Conservation (phyloP, 768 basidiomycete genomes). For the Paxillus rubicundulus region DNA sequence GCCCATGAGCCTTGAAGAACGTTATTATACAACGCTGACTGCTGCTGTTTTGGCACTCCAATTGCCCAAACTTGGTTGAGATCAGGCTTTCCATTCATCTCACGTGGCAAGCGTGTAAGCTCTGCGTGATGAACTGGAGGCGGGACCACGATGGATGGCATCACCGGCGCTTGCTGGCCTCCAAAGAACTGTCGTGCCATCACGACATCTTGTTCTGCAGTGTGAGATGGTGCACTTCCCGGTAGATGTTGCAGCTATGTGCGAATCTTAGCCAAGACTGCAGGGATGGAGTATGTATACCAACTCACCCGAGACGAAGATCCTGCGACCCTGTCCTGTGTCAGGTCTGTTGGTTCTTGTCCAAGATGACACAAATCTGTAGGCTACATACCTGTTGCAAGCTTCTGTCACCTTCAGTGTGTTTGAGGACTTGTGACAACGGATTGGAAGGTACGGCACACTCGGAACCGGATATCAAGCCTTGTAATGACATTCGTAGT, state of each 20-base stretch:
- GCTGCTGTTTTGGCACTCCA: slow-evolving; percentile 45
- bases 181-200: slow-evolving; percentile 83
- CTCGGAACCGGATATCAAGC: slow-evolving; percentile 84
- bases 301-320: slow-evolving; percentile 64
- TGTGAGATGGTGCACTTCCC: slow-evolving; percentile 44
- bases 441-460: slow-evolving; percentile 85
- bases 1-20: slow-evolving; percentile 47
- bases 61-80: slow-evolving; percentile 53
- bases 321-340: slow-evolving; percentile 70
- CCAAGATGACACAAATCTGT: not conserved
- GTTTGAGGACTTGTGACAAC: slow-evolving; percentile 84
- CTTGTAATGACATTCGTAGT: slow-evolving; percentile 65
- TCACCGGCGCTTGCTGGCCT: slow-evolving; percentile 33
- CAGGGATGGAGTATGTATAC: not conserved
- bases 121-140: slow-evolving; percentile 33
- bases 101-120: slow-evolving; percentile 20
- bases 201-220: slow-evolving; percentile 64
- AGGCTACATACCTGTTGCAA: slow-evolving; percentile 67
- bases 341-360: not conserved
- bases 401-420: slow-evolving; percentile 85
- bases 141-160: slow-evolving; percentile 35
- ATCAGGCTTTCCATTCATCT: slow-evolving; percentile 31
- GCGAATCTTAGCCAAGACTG: not conserved
- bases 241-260: slow-evolving; percentile 75
- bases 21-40: slow-evolving; percentile 35